Evolutionary conservation across 106 monocot genomes (phyloP), one percentile per base, ranked within the genome.

Genomic region (Dendrobium nobile): DNA sequence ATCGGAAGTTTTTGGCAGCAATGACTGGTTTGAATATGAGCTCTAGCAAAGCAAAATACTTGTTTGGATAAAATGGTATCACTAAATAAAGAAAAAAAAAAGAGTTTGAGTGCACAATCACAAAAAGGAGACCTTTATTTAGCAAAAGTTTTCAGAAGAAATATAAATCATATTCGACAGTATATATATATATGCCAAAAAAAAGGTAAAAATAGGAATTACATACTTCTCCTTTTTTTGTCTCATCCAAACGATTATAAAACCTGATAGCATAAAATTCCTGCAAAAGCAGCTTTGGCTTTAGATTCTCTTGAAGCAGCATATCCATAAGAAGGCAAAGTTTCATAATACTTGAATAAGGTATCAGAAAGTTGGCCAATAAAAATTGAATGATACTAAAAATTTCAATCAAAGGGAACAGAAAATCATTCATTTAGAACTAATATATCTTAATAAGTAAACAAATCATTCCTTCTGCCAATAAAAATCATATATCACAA

Each of bases 211-310:
- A 78, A 26, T 4, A 82, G 24, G 28, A 80, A 75, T 44, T 47
- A 88, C 89, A 81, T 91, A 92, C 94, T 86, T 97, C 96, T 89
- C 96, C 94, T 87, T 94, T 97, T 75, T 89, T 90, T 13, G 90
- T 84, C 82, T 92, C 86, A 73, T 97, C 94, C 80, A 94, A 84
- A 26, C 89, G 84, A 76, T 91, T 92, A 84, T 87, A 94, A 68
- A 94, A 93, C 84, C 78, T 86, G 56, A 97, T 42, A 82, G 92
- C 94, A 84, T 87, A 94, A 19, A 97, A 27, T 59, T 94, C 96
- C 94, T 97, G 64, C 24, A 24, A 64, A 74, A 65, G 73, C 58
- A 44, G 41, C 37, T 4, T 64, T 20, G 76, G 54, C 5, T 17
- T 44, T 51, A 83, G 68, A 56, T 77, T 13, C 31, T n/a, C 18